Percentiles rank a stretch among this genome's conserved stretches.
Conservation (phyloP, 2,329 filamentous ascomycete species). For the Pyricularia sp. region DNA sequence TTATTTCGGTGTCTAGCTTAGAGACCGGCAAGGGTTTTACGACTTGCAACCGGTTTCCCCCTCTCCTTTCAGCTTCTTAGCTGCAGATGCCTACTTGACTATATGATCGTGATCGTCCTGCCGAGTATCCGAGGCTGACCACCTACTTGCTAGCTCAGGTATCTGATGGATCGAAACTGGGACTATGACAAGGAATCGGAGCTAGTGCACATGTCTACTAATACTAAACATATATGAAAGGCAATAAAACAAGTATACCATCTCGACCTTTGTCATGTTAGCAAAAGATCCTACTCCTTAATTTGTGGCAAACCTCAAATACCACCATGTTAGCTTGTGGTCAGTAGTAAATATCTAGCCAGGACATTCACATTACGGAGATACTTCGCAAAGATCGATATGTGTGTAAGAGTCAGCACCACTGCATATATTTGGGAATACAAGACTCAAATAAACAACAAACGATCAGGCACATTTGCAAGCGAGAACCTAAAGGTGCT, state of each 20-base stretch:
- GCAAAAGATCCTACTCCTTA: background rate
- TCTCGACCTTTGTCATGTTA: background rate
- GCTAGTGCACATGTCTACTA: background rate
- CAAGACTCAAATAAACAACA: too few species aligned
- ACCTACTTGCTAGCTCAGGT: background rate
- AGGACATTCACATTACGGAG: too few species aligned
- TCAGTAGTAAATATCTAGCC: too few species aligned
- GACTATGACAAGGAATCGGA: background rate
- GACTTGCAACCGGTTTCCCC: too few species aligned
- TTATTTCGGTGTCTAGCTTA: too few species aligned
- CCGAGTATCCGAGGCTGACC: background rate
- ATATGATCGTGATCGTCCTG: background rate
- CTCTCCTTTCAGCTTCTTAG: background rate
- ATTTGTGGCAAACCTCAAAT: background rate
- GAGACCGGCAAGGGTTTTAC: too few species aligned
- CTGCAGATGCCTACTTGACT: background rate
- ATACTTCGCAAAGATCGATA: background rate
- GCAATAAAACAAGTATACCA: too few species aligned
- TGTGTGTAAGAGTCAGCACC: background rate
- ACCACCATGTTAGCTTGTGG: background rate
- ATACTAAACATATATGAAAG: background rate
- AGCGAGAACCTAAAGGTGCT: too few species aligned
- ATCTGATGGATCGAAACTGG: background rate
- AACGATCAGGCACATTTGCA: too few species aligned
- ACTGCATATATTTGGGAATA: too few species aligned